Evolutionary conservation across 164 flowering plant genomes (phyloP), one percentile per base, ranked within the genome.

Genomic region (Vitis labrusca): DNA sequence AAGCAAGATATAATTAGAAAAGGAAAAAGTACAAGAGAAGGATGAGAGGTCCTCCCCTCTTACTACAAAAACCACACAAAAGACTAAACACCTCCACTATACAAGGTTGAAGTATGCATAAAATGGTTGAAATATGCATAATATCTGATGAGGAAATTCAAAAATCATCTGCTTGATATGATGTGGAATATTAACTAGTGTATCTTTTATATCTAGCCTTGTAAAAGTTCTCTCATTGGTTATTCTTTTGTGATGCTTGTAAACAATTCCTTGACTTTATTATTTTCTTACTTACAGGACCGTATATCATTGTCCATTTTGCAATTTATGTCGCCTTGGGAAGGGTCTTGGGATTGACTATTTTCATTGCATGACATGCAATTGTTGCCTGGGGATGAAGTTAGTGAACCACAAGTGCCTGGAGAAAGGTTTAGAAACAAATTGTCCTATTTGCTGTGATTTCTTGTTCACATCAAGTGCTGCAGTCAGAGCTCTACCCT

Each of bases 361-460:
- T 78, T 93, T 90, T 67, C 99, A 95, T 76, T 95, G 99, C 88
- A 95, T 95, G 99, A 89, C 89, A 16, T 95, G 99, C 85, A 95
- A 95, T 77, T 93, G 90, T 76, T 95, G 99, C 84, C 67, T 95
- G 73, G 88, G 84, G 17, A 86, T 89, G 74, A 88, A 90, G 75
- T 64, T 88, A 55, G 86, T 75, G 52, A 87, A 86, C 76, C 99
- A 95, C 74, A 95, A 87, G 75, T 95, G 99, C 79, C 81, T 87
- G 69, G 99, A 95, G 81, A 95, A 93, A 80, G 85, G 98, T 65
- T 78, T 95, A 52, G 99, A 95, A 80, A 89, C 93, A 23, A 93
- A 95, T 73, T 96, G 99, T 54, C 98, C 99, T 11, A 96, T 96
- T 63, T 96, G 99, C 85, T 93, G 98, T 76, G 98, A 95, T 63